A percentile compares a stretch with the other conserved stretches of the same genome.
Evolutionary conservation across 2,329 filamentous ascomycete species (phyloP).

Genomic region (Podosphaera xanthii): DNA sequence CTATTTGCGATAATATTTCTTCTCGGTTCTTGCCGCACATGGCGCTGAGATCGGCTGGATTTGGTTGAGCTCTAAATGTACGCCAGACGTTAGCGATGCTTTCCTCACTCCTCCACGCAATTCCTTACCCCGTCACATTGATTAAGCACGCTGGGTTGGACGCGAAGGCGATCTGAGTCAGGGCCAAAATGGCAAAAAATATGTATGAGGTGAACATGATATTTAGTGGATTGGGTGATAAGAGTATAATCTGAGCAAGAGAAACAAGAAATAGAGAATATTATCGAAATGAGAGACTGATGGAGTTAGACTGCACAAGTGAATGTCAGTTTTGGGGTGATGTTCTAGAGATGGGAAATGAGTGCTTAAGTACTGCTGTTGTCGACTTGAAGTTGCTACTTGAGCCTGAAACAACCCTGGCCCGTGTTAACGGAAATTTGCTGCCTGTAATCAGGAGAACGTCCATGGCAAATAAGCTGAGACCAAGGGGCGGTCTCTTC

Average conservation of each 20-base stretch:
- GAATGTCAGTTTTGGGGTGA: slow-evolving; percentile 6
- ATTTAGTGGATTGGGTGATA: neutral
- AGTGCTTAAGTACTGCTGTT: slow-evolving; percentile 4
- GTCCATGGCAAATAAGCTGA: neutral
- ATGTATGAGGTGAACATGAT: neutral
- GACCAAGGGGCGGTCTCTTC: no score
- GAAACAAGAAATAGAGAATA: slow-evolving; percentile 1
- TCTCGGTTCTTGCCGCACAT: slow-evolving; percentile 6
- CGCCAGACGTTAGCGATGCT: neutral
- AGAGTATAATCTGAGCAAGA: slow-evolving; percentile 9
- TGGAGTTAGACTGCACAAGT: neutral
- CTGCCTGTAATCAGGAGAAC: neutral
- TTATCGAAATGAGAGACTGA: neutral
- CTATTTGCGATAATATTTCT: slow-evolving; percentile 6
- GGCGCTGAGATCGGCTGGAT: slow-evolving; percentile 8
- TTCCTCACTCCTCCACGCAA: no score
- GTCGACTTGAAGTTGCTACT: neutral
- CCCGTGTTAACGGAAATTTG: neutral
- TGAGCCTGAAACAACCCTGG: neutral
- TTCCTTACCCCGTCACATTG: slow-evolving; percentile 8
- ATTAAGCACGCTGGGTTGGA: slow-evolving; percentile 13
- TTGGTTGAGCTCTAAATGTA: slow-evolving; percentile 5
- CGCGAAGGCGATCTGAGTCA: slow-evolving; percentile 7
- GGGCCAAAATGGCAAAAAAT: slow-evolving; percentile 5
- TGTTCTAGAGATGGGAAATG: slow-evolving; percentile 7